Percentiles rank a stretch among this genome's conserved stretches.
These are phyloP conservation scores for Tritrichomonas foetus DNA, from an alignment of 208 protist species.

Conservation along the genomic window DNA sequence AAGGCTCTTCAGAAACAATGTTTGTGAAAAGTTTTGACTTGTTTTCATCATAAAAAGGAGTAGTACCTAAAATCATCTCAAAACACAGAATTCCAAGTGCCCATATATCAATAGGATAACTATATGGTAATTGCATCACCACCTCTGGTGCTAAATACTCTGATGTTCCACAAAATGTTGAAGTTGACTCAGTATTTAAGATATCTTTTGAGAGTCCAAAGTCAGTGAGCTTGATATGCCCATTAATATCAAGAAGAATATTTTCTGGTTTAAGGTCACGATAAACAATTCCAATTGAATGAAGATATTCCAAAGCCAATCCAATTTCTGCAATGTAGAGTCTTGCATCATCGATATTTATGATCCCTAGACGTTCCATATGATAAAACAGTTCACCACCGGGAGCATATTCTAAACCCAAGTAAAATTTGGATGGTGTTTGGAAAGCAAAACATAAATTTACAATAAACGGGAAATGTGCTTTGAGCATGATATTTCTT, in stretches of 20 bases:
- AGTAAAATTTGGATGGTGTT: not conserved
- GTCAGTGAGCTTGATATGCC: not conserved
- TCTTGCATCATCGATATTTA: not conserved
- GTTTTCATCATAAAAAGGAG: conserved; percentile 35
- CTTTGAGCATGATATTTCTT: not conserved
- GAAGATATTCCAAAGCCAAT: not conserved
- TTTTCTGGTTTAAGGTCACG: conserved; percentile 38
- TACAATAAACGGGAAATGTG: not conserved
- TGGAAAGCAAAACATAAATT: conserved; percentile 21
- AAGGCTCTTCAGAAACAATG: not conserved
- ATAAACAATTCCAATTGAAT: not conserved
- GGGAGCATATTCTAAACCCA: not conserved
- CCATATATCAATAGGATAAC: conserved; percentile 13
- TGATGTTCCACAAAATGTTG: conserved; percentile 32
- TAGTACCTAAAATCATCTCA: not conserved
- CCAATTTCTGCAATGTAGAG: not conserved
- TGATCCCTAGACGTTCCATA: not conserved
- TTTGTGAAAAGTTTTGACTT: not conserved
- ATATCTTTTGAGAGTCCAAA: conserved; percentile 22
- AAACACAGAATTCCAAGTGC: conserved; percentile 37
- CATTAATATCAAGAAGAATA: not conserved
- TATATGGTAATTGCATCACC: not conserved
- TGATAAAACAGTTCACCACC: conserved; percentile 33
- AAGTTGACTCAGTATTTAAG: not conserved
- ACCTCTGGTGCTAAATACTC: conserved; percentile 39